These are phyloP conservation scores for Phytopythium litorale DNA, from an alignment of 352 stramenopile species.

Conservation along the genomic window DNA sequence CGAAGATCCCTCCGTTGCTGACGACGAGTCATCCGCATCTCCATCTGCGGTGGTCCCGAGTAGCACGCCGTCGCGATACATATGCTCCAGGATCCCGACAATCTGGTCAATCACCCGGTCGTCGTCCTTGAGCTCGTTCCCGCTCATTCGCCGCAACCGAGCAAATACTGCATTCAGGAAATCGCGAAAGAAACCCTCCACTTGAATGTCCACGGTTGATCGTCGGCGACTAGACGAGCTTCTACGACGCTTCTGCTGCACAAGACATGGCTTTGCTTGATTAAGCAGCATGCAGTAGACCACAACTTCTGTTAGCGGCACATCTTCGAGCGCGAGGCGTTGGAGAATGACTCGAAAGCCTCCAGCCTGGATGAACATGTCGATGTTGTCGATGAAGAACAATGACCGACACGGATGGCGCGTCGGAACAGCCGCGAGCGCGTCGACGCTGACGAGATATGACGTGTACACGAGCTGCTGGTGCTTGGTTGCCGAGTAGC, in stretches of 20 bases:
- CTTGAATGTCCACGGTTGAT: constrained; percentile 32
- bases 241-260: constrained; percentile 49
- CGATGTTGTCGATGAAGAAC: constrained; percentile 82
- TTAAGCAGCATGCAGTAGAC: constrained; percentile 68
- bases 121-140: constrained; percentile 78
- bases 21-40: constrained; percentile 13
- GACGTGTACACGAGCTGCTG: constrained; percentile 71
- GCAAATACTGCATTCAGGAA: constrained; percentile 72
- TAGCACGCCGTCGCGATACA: constrained; percentile 65
- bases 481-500: constrained; percentile 49
- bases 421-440: constrained; percentile 43
- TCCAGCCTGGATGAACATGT: constrained; percentile 80
- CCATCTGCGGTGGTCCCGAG: constrained; percentile 24
- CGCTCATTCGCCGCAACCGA: constrained; percentile 57
- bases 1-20: constrained; percentile 9
- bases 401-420: constrained; percentile 73
- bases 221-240: constrained; percentile 35
- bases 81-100: constrained; percentile 54
- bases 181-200: constrained; percentile 78
- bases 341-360: constrained; percentile 73
- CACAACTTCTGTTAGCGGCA: constrained; percentile 55
- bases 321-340: constrained; percentile 36
- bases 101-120: constrained; percentile 76
- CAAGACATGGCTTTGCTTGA: constrained; percentile 72
- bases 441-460: constrained; percentile 63